Conservation (phyloP, 441 rosid species). For the Erodium trifolium region DNA sequence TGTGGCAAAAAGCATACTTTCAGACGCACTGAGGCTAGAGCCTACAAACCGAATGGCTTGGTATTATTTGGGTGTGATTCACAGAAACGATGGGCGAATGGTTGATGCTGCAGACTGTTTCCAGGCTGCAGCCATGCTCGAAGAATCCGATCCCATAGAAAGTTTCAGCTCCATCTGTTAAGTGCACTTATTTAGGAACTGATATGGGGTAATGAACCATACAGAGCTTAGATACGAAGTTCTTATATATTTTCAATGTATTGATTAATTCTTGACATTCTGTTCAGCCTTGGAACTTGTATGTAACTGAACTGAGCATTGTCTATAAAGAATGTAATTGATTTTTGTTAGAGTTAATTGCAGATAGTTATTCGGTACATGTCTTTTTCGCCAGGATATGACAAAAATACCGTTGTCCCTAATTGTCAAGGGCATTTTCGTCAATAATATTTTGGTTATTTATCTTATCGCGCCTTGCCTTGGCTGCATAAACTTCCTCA, state of each 20-base stretch:
- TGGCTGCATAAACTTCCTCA: too few species aligned
- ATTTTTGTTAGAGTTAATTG: background rate
- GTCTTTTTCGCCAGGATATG: too few species aligned
- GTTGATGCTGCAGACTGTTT: constrained; percentile 15
- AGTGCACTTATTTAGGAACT: background rate
- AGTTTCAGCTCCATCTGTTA: background rate
- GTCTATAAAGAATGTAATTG: background rate
- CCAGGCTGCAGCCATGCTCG: constrained; percentile 7
- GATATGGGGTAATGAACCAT: background rate
- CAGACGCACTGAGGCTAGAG: constrained; percentile 84
- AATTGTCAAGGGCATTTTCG: too few species aligned
- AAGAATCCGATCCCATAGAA: constrained; percentile 5
- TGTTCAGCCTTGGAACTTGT: background rate
- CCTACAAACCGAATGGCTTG: constrained; percentile 81
- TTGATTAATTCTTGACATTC: background rate
- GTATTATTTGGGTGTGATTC: constrained; percentile 78
- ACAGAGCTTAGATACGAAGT: background rate
- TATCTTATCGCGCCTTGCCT: too few species aligned
- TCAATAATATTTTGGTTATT: too few species aligned
- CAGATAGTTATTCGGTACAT: too few species aligned
- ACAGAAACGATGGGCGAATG: constrained; percentile 65
- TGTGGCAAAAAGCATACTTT: constrained; percentile 68
- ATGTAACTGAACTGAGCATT: constrained; percentile 6
- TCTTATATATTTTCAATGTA: background rate
- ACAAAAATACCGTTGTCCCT: too few species aligned